Base-by-base conservation (phyloP, 805 yeast genomes). In the Zygoascus flipseniorum region DNA sequence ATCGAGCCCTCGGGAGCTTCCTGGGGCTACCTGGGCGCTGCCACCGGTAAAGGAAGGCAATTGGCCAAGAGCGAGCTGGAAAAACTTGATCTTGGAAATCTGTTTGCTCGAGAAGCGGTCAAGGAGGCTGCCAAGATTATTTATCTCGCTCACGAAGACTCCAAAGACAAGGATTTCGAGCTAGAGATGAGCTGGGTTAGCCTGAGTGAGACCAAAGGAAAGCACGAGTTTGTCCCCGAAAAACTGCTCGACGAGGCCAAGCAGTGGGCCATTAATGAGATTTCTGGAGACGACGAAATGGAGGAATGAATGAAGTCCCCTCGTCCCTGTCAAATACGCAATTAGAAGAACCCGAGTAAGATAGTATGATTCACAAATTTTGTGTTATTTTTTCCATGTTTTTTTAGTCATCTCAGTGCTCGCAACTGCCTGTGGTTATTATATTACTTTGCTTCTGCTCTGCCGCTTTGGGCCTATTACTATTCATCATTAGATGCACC, bases 21-120 rank as follows among this genome's bases (percentile, higher is more conserved):
- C 66, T 95, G 99, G 98, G 99, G 99, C 50, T 93, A 93, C 72
- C 77, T 80, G 52, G 99, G 97, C 56, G 95, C 97, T 42, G 99
- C 99, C 16, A 82, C 97, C 3, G 99, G 99, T 58, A 93, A 92
- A 69, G 99, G 99, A 48, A 82, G 98, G 70, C 99, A 93, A 71
- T 81, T 88, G n/a, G 99, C 99, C 49, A 92, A 92, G 72, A 86
- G 92, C 31, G 99, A 93, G 72, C 78, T 93, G 61, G 99, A 93
- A 71, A 93, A 93, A 70, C 75, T 93, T 54, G 85, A 88, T 60
- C 74, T 82, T 56, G 83, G 82, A 52, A 79, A 77, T 58, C 72
- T 95, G 60, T 73, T 83, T 8, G 86, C 83, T 3, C 79, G 72
- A 60, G 95, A 90, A 19, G 99, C 96, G 4, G 85, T 93, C 41